Base-by-base conservation (phyloP, 352 stramenopile genomes). In the Pythium guiyangense region DNA sequence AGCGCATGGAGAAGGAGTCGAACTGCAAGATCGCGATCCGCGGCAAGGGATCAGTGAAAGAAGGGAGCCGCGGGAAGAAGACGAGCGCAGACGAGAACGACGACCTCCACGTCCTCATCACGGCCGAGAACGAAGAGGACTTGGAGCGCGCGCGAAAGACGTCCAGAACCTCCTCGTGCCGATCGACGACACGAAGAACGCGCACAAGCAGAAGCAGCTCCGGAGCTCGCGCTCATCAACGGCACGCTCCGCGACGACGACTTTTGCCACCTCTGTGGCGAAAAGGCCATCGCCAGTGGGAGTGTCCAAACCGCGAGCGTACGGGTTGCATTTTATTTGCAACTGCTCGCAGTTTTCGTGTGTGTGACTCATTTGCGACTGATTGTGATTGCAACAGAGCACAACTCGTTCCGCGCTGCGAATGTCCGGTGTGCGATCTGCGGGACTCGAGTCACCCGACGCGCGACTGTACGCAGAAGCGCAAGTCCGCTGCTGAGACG, bases 1-100 rank as follows among this genome's bases (percentile, higher is more conserved):
- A 99, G 70, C 96, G 97, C 52, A 97, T 99, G 84, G 97, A 99
- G 73, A 86, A 87, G 43, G 97, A 99, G 69, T 99, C 96, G 6
- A 96, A 96, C 54, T 99, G 96, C 79, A 99, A 99, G 74, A 99
- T 99, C 69, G 94, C 96, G 45, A 99, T 99, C 68, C 91, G 97
- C 15, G 97, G 97, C 27, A 92, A 94, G 50, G 97, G 97, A 4
- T 97, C 86, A 10, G 90, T 99, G 10, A 99, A 99, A 66, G 96
- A 99, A 76, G 97, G 97, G 43, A 97, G 94, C 39, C 88, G 97
- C 60, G 93, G 93, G 25, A 96, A 97, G 58, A 84, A 97, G 44
- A 73, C 90, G 62, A 94, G 96, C 46, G 81, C 84, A 17, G 93
- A 98, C 60, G 89, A 98, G 61, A 96, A 99, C 65, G 97, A 99